A percentile compares a stretch with the other conserved stretches of the same genome.
These are phyloP conservation scores for Paraleonurus japonicus DNA, from an alignment of 257 asterid species.

Conservation along the genomic window DNA sequence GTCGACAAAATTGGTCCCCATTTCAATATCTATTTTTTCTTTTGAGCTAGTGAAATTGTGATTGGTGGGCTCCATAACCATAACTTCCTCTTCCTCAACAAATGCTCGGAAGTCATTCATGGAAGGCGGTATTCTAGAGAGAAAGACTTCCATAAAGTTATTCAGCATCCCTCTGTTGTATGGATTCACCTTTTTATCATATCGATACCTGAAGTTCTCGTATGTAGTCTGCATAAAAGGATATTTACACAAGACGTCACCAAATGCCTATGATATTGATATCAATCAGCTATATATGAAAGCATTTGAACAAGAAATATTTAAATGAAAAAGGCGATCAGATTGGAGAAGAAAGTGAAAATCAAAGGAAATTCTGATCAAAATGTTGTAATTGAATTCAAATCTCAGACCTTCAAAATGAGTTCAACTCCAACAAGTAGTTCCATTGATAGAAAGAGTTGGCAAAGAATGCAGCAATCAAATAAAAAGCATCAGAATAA, in stretches of 20 bases:
- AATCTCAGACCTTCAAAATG: neutral
- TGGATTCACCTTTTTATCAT: slow-evolving; percentile 82
- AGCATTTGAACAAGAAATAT: neutral
- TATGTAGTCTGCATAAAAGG: slow-evolving; percentile 73
- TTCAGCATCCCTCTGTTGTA: slow-evolving; percentile 68
- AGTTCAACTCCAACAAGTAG: neutral
- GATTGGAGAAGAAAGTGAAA: neutral
- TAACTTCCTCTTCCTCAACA: slow-evolving; percentile 55
- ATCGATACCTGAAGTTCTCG: slow-evolving; percentile 85
- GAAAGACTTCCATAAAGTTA: slow-evolving; percentile 67
- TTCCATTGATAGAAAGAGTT: no score
- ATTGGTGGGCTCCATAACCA: slow-evolving; percentile 35
- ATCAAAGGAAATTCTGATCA: neutral
- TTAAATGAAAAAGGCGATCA: neutral
- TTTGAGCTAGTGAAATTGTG: slow-evolving; percentile 46
- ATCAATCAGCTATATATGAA: slow-evolving; percentile 2
- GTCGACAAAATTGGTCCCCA: slow-evolving; percentile 54
- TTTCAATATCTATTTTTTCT: slow-evolving; percentile 72
- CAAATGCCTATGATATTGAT: neutral
- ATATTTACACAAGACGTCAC: neutral
- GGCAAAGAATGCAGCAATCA: no score
- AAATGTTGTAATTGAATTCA: neutral
- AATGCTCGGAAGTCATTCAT: slow-evolving; percentile 56
- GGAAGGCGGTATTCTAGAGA: slow-evolving; percentile 78
- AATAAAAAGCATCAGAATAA: no score